A percentile compares a stretch with the other conserved stretches of the same genome.
Evolutionary conservation across 441 rosid genomes (phyloP).

Genomic region (Mallotus repandus): DNA sequence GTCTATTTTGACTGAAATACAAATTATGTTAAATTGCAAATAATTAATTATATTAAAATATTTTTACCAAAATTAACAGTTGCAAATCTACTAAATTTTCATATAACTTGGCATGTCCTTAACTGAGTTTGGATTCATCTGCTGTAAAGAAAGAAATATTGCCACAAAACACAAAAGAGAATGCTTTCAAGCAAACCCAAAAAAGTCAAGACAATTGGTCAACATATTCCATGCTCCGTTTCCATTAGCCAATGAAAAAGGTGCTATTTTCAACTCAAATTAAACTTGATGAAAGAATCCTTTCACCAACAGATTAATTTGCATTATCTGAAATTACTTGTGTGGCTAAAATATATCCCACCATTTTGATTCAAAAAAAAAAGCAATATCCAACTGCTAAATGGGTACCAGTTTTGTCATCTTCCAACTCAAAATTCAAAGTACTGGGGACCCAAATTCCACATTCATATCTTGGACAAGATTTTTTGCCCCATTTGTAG

Average conservation of each 20-base stretch:
- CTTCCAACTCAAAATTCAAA: slow-evolving; percentile 8
- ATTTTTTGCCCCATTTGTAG: not conserved
- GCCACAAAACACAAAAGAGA: not conserved
- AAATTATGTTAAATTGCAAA: too few species aligned
- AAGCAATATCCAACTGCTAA: too few species aligned
- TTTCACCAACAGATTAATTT: not conserved
- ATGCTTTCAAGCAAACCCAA: not conserved
- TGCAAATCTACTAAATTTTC: too few species aligned
- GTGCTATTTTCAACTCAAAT: not conserved
- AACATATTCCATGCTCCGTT: too few species aligned
- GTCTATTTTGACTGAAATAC: too few species aligned
- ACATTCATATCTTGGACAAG: not conserved
- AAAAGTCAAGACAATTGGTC: too few species aligned
- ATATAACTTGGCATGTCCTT: too few species aligned
- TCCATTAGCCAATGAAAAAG: too few species aligned
- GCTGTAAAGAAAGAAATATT: too few species aligned
- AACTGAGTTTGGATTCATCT: too few species aligned
- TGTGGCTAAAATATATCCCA: not conserved
- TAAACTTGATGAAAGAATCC: not conserved
- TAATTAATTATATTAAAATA: too few species aligned
- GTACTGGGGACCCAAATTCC: slow-evolving; percentile 4
- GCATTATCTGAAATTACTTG: not conserved
- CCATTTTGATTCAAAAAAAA: not conserved
- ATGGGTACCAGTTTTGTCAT: not conserved
- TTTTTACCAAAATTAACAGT: too few species aligned